Evolutionary conservation across 2,329 filamentous ascomycete genomes (phyloP), one percentile per base, ranked within the genome.

Genomic region (Aureobasidium zeae): DNA sequence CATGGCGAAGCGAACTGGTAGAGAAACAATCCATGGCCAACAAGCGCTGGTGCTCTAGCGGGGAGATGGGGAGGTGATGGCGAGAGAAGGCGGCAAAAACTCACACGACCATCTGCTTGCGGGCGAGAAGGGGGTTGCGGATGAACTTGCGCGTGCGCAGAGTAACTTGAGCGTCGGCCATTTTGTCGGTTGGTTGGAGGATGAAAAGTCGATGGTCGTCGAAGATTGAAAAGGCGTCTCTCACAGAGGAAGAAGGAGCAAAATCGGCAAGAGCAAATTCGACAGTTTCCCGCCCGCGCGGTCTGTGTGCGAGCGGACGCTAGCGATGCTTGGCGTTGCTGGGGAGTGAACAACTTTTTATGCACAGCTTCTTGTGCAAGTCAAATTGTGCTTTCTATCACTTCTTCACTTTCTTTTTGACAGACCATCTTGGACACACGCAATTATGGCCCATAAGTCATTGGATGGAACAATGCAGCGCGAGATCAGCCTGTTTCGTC

Each of bases 61-160:
- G 19, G 22, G 25, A 19, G 25, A 9, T 19, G 16, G 25, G 36
- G 35, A 25, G n/a, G n/a, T n/a, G n/a, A n/a, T n/a, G n/a, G 22
- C 17, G 44, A 22, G 28, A 28, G 37, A 44, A 36, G 22, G 34
- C 5, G 35, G 53, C 37, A 29, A 33, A 34, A 48, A 63, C 61
- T 56, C 55, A 95, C 89, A 95, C 85, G 74, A 95, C 89, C 86
- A 96, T 94, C 83, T 96, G 89, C 81, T 94, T 94, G 71, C 89
- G 85, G 70, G 83, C 86, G 68, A 98, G 83, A 67, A 98, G 86
- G 71, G 91, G 86, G 82, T 98, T 98, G 77, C 88, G 86, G 76
- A 96, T 93, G 85, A 98, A 98, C 79, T 96, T 96, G 85, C 91
- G 89, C 73, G 91, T 98, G 77, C 91, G 69, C 65, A 72, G 60